These are phyloP conservation scores for Halenospora varia DNA, from an alignment of 495 filamentous ascomycete species.

Conservation along the genomic window DNA sequence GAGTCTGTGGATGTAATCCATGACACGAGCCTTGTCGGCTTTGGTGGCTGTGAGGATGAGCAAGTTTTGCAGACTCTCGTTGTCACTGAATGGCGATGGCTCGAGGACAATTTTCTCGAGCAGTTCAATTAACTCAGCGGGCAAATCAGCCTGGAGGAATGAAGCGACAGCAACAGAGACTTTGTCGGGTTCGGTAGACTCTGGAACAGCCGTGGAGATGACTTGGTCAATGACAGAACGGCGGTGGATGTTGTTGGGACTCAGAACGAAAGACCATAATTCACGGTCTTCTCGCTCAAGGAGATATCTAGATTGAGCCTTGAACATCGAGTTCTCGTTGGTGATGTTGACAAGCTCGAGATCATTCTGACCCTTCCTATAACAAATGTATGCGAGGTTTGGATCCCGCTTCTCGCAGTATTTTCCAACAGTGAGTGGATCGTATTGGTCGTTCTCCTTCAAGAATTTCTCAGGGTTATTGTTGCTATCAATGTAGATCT, in stretches of 20 bases:
- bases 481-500: constrained; percentile 99
- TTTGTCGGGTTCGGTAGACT: constrained; percentile 89
- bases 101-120: constrained; percentile 99
- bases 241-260: constrained; percentile 90
- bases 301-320: constrained; percentile 91
- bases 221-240: constrained; percentile 94
- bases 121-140: constrained; percentile 92
- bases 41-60: constrained; percentile 96
- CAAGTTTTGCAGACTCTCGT: constrained; percentile 91
- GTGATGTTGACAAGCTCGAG: constrained; percentile 96
- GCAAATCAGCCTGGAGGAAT: constrained; percentile 86
- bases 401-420: constrained; percentile 99
- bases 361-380: constrained; percentile 95
- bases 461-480: constrained; percentile 98
- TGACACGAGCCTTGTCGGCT: constrained; percentile 90
- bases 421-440: constrained; percentile 87
- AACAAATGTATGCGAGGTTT: constrained; percentile 93
- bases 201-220: constrained; percentile 92
- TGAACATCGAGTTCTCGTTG: constrained; percentile 99
- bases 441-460: constrained; percentile 97
- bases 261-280: constrained; percentile 93
- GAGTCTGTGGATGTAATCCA: constrained; percentile 94
- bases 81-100: constrained; percentile 95
- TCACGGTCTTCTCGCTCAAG: constrained; percentile 85
- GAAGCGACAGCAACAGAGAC: constrained; percentile 92